Conservation (phyloP, 345 rosid species). For the Salix exigua region DNA sequence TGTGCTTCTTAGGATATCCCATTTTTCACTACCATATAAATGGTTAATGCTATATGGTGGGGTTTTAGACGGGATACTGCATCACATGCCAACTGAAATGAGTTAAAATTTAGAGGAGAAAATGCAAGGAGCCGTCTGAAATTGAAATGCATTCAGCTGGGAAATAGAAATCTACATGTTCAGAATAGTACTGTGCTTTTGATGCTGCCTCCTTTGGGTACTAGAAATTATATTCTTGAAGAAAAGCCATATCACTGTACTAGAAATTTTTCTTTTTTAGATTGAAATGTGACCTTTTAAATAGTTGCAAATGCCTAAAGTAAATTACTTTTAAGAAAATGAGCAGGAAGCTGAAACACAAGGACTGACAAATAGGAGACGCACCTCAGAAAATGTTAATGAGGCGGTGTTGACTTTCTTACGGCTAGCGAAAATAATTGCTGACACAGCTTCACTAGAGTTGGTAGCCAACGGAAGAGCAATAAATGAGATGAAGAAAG, state of each 20-base stretch:
- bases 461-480: slow-evolving; percentile 91
- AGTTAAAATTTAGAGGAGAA: not conserved
- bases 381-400: slow-evolving; percentile 86
- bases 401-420: slow-evolving; percentile 79
- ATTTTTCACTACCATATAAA: not conserved
- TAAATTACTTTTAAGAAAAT: not conserved
- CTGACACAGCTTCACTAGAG: slow-evolving; percentile 92
- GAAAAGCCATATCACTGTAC: not conserved
- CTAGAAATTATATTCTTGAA: not conserved
- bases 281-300: not conserved
- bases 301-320: not conserved
- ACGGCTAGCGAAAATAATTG: slow-evolving; percentile 81
- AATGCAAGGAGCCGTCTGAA: not conserved
- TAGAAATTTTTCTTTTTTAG: not conserved
- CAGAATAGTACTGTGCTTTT: not conserved
- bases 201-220: not conserved
- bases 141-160: not conserved
- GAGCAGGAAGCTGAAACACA: not conserved
- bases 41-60: not conserved
- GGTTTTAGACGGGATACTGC: not conserved
- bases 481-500: slow-evolving; percentile 92
- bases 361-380: slow-evolving; percentile 3
- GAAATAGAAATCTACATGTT: not conserved
- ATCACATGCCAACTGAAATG: not conserved
- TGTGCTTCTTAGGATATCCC: not conserved